phyloP scores from a whole-genome alignment of 768 basidiomycete genomes.

The Melanogaster broomeanus region DNA sequence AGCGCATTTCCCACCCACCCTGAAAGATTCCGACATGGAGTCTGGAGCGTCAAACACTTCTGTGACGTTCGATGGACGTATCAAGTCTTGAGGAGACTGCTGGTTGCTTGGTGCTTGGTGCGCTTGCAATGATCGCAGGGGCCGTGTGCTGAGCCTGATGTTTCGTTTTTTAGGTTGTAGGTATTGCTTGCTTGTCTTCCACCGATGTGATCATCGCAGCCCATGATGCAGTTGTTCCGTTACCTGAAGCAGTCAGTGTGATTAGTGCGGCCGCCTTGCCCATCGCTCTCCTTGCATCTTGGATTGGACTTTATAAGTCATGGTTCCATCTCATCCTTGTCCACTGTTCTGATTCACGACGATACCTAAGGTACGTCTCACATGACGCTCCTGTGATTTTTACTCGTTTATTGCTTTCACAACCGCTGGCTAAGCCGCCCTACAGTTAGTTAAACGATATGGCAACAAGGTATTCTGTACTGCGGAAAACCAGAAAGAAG shows the following conservation, averaged over 20 bases:
- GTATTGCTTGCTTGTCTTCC: conserved; percentile 14
- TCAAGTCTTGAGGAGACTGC: conserved; percentile 18
- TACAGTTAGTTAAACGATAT: conserved; percentile 27
- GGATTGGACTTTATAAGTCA: conserved; percentile 26
- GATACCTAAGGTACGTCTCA: conserved; percentile 22
- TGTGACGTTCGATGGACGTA: conserved; percentile 14
- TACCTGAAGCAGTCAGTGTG: conserved; percentile 14
- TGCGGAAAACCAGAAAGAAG: conserved; percentile 17
- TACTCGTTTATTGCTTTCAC: background rate
- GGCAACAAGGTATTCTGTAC: conserved; percentile 21
- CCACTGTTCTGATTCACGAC: conserved; percentile 27
- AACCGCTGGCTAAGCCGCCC: conserved; percentile 26
- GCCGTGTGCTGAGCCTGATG: background rate
- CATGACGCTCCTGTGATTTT: background rate
- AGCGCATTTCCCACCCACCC: conserved; percentile 19
- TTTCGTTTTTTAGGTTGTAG: conserved; percentile 14
- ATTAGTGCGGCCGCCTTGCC: conserved; percentile 24
- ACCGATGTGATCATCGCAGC: conserved; percentile 15
- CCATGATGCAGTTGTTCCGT: conserved; percentile 4
- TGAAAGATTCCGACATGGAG: conserved; percentile 18
- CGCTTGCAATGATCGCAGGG: background rate
- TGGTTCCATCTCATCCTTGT: conserved; percentile 19
- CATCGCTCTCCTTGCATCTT: conserved; percentile 23
- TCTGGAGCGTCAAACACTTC: conserved; percentile 10
- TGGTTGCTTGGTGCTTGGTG: conserved; percentile 7